These are phyloP conservation scores for Diddensiella santjacobensis DNA, from an alignment of 805 yeast genomes.

Conservation along the genomic window DNA sequence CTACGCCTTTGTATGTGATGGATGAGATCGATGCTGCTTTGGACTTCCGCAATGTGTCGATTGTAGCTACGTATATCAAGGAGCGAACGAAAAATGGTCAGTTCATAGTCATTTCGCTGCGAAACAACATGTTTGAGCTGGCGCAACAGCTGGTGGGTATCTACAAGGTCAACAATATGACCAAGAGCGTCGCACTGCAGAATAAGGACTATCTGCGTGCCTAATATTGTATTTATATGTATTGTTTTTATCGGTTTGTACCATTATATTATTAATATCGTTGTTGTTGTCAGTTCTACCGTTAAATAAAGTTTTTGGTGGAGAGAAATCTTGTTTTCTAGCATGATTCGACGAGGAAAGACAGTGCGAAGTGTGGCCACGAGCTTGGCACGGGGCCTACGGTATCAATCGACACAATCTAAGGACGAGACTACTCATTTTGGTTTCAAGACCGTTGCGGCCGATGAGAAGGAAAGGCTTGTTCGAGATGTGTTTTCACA, in stretches of 20 bases:
- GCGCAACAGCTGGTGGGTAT: slow-evolving; percentile 94
- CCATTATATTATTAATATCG: not conserved
- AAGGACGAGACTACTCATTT: slow-evolving; percentile 70
- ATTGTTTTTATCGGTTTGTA: not conserved
- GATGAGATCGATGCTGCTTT: slow-evolving; percentile 99
- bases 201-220: slow-evolving; percentile 40
- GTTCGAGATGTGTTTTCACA: slow-evolving; percentile 85
- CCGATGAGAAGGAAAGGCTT: slow-evolving; percentile 66
- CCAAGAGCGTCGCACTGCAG: slow-evolving; percentile 73
- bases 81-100: slow-evolving; percentile 96
- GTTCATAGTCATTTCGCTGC: slow-evolving; percentile 87
- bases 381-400: no score
- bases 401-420: not conserved
- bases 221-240: not conserved
- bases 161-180: slow-evolving; percentile 88
- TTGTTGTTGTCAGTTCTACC: not conserved
- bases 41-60: slow-evolving; percentile 94
- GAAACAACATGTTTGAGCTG: slow-evolving; percentile 97
- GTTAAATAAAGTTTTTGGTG: not conserved
- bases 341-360: no score
- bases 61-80: slow-evolving; percentile 94
- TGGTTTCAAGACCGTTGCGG: slow-evolving; percentile 80
- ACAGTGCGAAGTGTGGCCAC: no score
- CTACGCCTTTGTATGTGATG: slow-evolving; percentile 97
- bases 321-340: no score